Base-by-base conservation (phyloP, 805 yeast species). In the Yarrowia deformans region DNA sequence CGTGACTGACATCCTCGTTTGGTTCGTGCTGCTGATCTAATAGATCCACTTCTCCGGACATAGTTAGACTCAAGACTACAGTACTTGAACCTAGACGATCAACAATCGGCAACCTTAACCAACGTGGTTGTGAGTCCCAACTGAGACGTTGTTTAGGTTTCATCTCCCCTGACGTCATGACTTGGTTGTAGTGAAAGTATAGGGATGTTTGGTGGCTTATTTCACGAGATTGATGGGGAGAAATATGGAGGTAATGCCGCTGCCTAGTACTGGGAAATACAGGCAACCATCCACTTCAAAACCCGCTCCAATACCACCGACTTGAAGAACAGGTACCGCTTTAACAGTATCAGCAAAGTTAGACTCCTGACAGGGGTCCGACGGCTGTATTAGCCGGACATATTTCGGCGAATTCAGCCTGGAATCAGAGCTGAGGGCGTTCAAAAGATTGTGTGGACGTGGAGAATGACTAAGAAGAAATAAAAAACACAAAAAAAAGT, bases 101-200 rank as follows among this genome's bases (percentile, higher is more conserved):
- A 50, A 35, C 58, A 52, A 52, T 52, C 58, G 43, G 12, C 58
- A 52, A 52, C 58, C 58, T 52, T 52, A 52, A 52, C 58, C 58
- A 52, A 52, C 58, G 43, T 35, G 58, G 58, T 37, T 35, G 58
- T 8, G 29, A 19, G 18, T 18, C n/a, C 14, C 43, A 18, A 35
- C 58, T 37, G 19, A 35, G 16, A 18, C 12, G 12, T 34, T 5
- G 16, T 52, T n/a, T n/a, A 13, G 32, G 43, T 52, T 52, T 52
- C 58, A 52, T 52, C 42, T 52, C 58, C 58, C 43, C 55, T 50
- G 55, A 50, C 56, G 56, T 50, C 56, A 50, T 32, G 37, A 50
- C 3, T 23, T 23, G 29, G 4, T 23, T 23, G 29, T 23, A 23
- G 29, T 2, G 29, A 23, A 23, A 23, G 29, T 23, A 4, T 2